Conservation (phyloP, 805 yeast genomes). For the Kuraishia hungarica region DNA sequence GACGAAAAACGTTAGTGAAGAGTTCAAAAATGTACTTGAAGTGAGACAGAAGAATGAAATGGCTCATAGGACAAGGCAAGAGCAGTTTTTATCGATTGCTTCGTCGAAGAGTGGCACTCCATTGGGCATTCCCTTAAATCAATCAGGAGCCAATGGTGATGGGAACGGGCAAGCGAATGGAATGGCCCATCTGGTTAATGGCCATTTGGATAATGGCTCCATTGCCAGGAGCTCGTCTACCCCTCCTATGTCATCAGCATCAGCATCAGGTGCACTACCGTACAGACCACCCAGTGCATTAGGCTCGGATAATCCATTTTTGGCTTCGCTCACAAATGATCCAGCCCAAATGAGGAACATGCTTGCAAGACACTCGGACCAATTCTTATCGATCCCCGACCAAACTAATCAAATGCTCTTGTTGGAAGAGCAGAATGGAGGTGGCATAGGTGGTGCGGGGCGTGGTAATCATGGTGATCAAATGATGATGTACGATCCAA, state of each 20-base stretch:
- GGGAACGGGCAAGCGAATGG: conserved; percentile 14
- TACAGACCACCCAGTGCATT: conserved; percentile 17
- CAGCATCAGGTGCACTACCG: conserved; percentile 10
- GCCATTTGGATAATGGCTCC: too few species aligned
- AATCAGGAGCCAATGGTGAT: too few species aligned
- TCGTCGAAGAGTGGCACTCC: background rate
- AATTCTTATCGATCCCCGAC: conserved; percentile 65
- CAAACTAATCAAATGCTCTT: conserved; percentile 78
- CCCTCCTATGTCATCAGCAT: background rate
- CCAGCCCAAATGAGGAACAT: conserved; percentile 9
- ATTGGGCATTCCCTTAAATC: too few species aligned
- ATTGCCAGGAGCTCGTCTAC: background rate
- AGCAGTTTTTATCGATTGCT: conserved; percentile 57
- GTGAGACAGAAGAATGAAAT: conserved; percentile 79
- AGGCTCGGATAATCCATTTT: conserved; percentile 28
- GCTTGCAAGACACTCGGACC: conserved; percentile 22
- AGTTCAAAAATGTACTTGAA: conserved; percentile 84
- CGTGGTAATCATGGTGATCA: conserved; percentile 77
- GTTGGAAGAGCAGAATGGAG: conserved; percentile 74
- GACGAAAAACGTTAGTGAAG: conserved; percentile 87
- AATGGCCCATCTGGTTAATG: too few species aligned
- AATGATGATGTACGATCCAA: conserved; percentile 79
- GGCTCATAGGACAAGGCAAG: conserved; percentile 73
- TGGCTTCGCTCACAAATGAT: conserved; percentile 14
- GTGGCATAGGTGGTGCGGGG: conserved; percentile 15